These are phyloP conservation scores for Dendrobium nobile DNA, from an alignment of 106 monocot species.

Conservation along the genomic window DNA sequence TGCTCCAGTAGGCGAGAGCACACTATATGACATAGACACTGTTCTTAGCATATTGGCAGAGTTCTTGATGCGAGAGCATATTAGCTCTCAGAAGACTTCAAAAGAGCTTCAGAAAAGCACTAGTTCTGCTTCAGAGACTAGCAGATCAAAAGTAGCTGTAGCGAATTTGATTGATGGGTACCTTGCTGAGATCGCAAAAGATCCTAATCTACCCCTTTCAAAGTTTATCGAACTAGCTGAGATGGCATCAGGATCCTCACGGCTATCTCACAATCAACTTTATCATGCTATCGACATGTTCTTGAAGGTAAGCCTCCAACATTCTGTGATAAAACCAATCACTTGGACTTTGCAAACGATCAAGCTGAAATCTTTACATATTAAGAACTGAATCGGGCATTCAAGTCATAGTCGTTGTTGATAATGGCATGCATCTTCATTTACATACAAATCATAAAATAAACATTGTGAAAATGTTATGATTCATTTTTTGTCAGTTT, in stretches of 20 bases:
- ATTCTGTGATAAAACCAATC: background rate
- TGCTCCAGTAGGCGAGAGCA: constrained; percentile 28
- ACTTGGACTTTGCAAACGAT: background rate
- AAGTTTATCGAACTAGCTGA: constrained; percentile 77
- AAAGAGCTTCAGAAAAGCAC: constrained; percentile 1
- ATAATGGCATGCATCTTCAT: background rate
- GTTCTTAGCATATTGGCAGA: constrained; percentile 63
- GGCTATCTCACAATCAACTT: constrained; percentile 68
- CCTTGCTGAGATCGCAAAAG: constrained; percentile 71
- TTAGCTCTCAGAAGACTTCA: background rate
- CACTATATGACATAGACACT: constrained; percentile 57
- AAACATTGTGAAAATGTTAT: too few relatives aligned
- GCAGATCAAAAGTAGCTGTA: constrained; percentile 39
- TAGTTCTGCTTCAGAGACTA: constrained; percentile 14
- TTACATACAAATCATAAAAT: background rate
- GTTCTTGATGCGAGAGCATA: constrained; percentile 50
- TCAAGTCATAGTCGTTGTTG: background rate
- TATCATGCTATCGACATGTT: constrained; percentile 78
- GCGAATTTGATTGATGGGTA: constrained; percentile 69
- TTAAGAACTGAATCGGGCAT: too few relatives aligned
- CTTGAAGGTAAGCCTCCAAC: constrained; percentile 48
- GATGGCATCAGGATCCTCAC: constrained; percentile 44
- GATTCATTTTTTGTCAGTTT: background rate
- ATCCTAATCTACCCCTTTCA: constrained; percentile 56
- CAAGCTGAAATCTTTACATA: background rate